Percentiles rank a stretch among this genome's conserved stretches.
Conservation (phyloP, 257 asterid genomes). For the Parsonsia alboflavescens region DNA sequence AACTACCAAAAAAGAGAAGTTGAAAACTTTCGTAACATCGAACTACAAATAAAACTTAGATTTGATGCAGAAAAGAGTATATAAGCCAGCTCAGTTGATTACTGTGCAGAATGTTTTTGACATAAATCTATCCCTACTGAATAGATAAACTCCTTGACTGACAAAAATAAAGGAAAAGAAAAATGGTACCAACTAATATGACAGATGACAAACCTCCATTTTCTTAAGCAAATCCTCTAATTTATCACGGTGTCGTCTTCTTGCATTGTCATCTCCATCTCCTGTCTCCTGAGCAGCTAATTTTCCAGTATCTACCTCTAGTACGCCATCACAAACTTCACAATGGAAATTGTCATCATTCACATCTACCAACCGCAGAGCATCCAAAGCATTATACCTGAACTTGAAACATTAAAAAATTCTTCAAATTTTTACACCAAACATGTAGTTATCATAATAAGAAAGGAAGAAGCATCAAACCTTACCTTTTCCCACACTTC, state of each 20-base stretch:
- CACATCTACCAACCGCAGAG: slow-evolving; percentile 61
- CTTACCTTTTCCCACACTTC: slow-evolving; percentile 72
- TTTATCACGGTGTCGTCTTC: slow-evolving; percentile 75
- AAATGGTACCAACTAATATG: neutral
- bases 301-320: slow-evolving; percentile 82
- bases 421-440: slow-evolving; percentile 9
- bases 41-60: neutral
- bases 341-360: slow-evolving; percentile 86
- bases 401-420: slow-evolving; percentile 19
- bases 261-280: slow-evolving; percentile 92
- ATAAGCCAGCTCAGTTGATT: neutral
- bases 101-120: neutral
- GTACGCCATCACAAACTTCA: slow-evolving; percentile 77
- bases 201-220: slow-evolving; percentile 64
- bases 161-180: neutral
- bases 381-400: slow-evolving; percentile 92
- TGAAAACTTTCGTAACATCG: neutral
- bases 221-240: slow-evolving; percentile 67
- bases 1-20: neutral
- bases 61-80: neutral
- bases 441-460: neutral
- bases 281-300: slow-evolving; percentile 65
- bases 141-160: neutral
- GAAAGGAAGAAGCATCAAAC: slow-evolving; percentile 4
- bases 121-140: neutral